Conservation (phyloP, 495 filamentous ascomycete species). For the Beverwykella pulmonaria region DNA sequence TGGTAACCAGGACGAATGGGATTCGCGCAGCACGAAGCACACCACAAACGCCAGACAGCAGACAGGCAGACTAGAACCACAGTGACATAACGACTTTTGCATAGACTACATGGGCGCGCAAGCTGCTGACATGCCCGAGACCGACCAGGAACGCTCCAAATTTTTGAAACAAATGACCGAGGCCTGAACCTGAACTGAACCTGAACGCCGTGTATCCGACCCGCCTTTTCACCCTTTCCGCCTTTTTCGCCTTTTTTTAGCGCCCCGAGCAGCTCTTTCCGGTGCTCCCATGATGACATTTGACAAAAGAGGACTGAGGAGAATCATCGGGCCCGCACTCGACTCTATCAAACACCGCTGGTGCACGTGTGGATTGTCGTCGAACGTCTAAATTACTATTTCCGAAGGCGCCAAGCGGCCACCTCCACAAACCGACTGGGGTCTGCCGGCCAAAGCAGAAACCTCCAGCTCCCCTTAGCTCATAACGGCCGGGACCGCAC, state of each 20-base stretch:
- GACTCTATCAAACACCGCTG: slow-evolving; percentile 5
- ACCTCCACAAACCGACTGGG: background rate
- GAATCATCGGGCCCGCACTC: slow-evolving; percentile 5
- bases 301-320: background rate
- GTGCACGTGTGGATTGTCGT: slow-evolving; percentile 13
- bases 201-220: slow-evolving; percentile 27
- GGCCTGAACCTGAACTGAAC: background rate
- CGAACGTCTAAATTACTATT: slow-evolving; percentile 33
- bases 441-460: slow-evolving; percentile 14
- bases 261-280: slow-evolving; percentile 11
- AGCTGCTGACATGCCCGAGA: slow-evolving; percentile 18
- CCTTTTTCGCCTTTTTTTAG: slow-evolving; percentile 10
- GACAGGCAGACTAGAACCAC: background rate
- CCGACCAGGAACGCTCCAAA: slow-evolving; percentile 30
- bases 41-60: background rate
- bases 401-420: slow-evolving; percentile 25
- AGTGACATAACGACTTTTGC: slow-evolving; percentile 25
- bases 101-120: slow-evolving; percentile 35
- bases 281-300: slow-evolving; percentile 1
- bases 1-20: background rate
- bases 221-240: slow-evolving; percentile 8
- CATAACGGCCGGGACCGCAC: slow-evolving; percentile 19
- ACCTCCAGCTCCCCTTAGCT: slow-evolving; percentile 11
- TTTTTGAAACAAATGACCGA: slow-evolving; percentile 14
- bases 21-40: background rate